These are phyloP conservation scores for Glycyrrhiza uralensis DNA, from an alignment of 306 rosid genomes.

Conservation along the genomic window DNA sequence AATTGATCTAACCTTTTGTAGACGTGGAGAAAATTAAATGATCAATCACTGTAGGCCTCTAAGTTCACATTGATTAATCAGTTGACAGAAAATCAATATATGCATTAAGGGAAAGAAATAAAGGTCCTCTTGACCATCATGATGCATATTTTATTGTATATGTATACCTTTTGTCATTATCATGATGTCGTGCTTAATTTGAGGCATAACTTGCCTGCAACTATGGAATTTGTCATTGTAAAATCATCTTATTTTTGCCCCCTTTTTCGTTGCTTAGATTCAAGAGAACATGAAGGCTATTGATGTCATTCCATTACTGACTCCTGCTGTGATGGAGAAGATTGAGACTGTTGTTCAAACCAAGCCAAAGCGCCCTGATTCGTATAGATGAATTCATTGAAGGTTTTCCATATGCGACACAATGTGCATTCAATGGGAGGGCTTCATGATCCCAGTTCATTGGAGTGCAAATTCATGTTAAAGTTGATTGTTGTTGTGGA, in stretches of 20 bases:
- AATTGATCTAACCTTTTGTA: neutral
- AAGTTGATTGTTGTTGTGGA: slow-evolving; percentile 3
- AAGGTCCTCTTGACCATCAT: neutral
- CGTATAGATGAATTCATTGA: slow-evolving; percentile 56
- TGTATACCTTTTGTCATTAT: neutral
- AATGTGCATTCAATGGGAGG: slow-evolving; percentile 24
- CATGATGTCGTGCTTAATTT: neutral
- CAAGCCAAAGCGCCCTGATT: slow-evolving; percentile 94
- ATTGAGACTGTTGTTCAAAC: slow-evolving; percentile 82
- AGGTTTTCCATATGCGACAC: slow-evolving; percentile 8
- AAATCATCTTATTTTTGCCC: neutral
- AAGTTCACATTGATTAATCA: neutral
- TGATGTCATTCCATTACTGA: slow-evolving; percentile 72
- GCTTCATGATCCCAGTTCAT: slow-evolving; percentile 8
- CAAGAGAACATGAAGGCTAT: slow-evolving; percentile 97
- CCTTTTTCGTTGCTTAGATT: slow-evolving; percentile 44
- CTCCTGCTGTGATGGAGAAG: slow-evolving; percentile 92
- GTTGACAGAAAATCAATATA: neutral
- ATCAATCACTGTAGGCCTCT: neutral
- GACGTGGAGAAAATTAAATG: neutral
- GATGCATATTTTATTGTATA: neutral
- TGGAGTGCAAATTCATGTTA: slow-evolving; percentile 5
- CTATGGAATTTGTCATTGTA: neutral
- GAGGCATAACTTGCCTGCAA: neutral
- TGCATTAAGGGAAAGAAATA: neutral